Evolutionary conservation across 108 stramenopile species (phyloP).

Genomic region (Asterionellopsis glacialis): DNA sequence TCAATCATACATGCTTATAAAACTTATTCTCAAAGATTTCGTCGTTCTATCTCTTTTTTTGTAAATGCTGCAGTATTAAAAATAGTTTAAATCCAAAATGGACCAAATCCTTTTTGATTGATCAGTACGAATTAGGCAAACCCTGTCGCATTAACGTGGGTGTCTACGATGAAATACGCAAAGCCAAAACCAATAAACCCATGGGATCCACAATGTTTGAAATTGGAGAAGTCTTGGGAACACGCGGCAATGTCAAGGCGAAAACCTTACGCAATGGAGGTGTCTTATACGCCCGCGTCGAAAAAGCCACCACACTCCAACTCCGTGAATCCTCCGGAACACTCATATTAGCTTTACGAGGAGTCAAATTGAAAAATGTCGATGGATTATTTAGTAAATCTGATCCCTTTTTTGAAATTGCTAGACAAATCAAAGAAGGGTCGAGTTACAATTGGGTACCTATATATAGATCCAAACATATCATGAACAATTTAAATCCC

Average conservation of each 20-base stretch:
- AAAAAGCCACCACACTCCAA: conserved; percentile 8
- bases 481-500: conserved; percentile 67
- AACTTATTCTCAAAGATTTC: too few relatives aligned
- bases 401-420: conserved; percentile 75
- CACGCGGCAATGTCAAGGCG: conserved; percentile 8
- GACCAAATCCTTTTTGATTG: conserved; percentile 36
- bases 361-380: conserved; percentile 72
- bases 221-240: conserved; percentile 11
- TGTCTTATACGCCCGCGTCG: conserved; percentile 45
- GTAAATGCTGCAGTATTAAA: conserved; percentile 17
- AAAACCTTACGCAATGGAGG: conserved; percentile 20
- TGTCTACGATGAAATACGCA: conserved; percentile 11
- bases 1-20: too few relatives aligned
- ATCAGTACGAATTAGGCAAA: conserved; percentile 42
- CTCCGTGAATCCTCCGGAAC: too few relatives aligned
- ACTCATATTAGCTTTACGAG: conserved; percentile 23
- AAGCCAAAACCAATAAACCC: conserved; percentile 10
- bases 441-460: conserved; percentile 55
- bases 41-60: background rate
- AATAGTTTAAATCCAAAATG: conserved; percentile 45
- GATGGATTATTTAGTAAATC: conserved; percentile 71
- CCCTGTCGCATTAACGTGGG: conserved; percentile 13
- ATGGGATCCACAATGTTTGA: conserved; percentile 30
- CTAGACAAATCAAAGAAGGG: conserved; percentile 31
- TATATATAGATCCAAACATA: conserved; percentile 38